These are phyloP conservation scores for Kwoniella mangroviensis DNA, from an alignment of 768 basidiomycete genomes.

Conservation along the genomic window DNA sequence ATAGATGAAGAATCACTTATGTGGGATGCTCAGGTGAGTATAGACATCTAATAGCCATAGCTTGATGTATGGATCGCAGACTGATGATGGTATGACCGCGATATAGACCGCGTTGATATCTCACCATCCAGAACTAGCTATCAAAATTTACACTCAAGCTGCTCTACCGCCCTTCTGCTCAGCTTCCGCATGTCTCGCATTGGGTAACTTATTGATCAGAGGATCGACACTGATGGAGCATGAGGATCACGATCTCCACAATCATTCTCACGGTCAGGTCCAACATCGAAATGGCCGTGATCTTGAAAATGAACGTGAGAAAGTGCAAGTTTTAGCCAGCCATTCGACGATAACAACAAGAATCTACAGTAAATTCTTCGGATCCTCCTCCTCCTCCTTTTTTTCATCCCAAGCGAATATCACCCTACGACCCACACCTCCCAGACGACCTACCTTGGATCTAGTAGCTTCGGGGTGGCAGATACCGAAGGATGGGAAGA, in stretches of 20 bases:
- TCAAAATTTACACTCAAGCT: slow-evolving; percentile 40
- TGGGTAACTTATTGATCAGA: slow-evolving; percentile 43
- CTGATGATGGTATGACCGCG: too few species aligned
- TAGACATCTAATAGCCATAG: not conserved
- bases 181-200: slow-evolving; percentile 41
- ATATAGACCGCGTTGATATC: slow-evolving; percentile 46
- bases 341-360: not conserved
- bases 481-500: slow-evolving; percentile 46
- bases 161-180: slow-evolving; percentile 47
- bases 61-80: too few species aligned
- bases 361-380: slow-evolving; percentile 14
- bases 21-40: slow-evolving; percentile 48
- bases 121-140: slow-evolving; percentile 40
- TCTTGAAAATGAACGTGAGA: not conserved
- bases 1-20: slow-evolving; percentile 38
- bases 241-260: not conserved
- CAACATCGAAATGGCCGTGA: not conserved
- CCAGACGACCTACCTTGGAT: slow-evolving; percentile 18
- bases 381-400: not conserved
- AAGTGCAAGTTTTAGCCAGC: too few species aligned
- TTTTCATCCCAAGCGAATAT: not conserved
- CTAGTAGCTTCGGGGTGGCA: slow-evolving; percentile 40
- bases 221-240: slow-evolving; percentile 35
- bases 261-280: not conserved
- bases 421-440: not conserved